A percentile compares a stretch with the other conserved stretches of the same genome.
Conservation (phyloP, 2,329 filamentous ascomycete genomes). For the Neonectria sp. region DNA sequence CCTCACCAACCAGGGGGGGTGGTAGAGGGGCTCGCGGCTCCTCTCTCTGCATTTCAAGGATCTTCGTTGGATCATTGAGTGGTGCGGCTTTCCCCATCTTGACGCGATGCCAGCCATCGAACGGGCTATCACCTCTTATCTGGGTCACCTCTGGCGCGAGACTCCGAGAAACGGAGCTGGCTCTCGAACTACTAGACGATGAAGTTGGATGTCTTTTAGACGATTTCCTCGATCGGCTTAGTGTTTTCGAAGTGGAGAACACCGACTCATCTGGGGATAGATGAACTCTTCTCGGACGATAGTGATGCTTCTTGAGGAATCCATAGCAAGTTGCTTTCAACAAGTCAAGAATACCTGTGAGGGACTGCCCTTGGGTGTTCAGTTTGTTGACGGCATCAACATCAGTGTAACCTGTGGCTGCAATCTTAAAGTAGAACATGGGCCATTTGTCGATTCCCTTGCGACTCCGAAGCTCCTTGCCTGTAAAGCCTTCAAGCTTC, state of each 20-base stretch:
- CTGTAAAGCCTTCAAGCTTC: constrained; percentile 64
- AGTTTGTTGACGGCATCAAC: constrained; percentile 56
- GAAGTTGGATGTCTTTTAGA: constrained; percentile 27
- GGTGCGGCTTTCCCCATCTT: constrained; percentile 47
- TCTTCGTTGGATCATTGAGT: constrained; percentile 10
- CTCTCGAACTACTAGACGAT: constrained; percentile 33
- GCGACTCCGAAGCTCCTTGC: constrained; percentile 65
- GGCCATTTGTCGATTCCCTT: constrained; percentile 85
- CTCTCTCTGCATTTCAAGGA: constrained; percentile 16
- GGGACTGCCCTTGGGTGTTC: constrained; percentile 61
- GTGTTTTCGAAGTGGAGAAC: constrained; percentile 44
- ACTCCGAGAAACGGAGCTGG: constrained; percentile 28
- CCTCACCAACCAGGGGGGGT: constrained; percentile 56
- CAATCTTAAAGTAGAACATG: constrained; percentile 87
- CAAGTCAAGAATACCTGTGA: constrained; percentile 71
- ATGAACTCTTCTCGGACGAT: constrained; percentile 66
- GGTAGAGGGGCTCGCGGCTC: neutral
- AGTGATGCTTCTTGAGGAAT: constrained; percentile 82
- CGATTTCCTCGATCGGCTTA: constrained; percentile 35
- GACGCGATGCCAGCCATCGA: constrained; percentile 58
- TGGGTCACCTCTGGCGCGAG: constrained; percentile 14
- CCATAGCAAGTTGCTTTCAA: constrained; percentile 78
- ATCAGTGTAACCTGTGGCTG: constrained; percentile 53
- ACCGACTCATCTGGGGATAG: constrained; percentile 41
- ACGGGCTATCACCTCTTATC: constrained; percentile 41